Conservation (phyloP, 768 basidiomycete genomes). For the Sutorius australiensis region DNA sequence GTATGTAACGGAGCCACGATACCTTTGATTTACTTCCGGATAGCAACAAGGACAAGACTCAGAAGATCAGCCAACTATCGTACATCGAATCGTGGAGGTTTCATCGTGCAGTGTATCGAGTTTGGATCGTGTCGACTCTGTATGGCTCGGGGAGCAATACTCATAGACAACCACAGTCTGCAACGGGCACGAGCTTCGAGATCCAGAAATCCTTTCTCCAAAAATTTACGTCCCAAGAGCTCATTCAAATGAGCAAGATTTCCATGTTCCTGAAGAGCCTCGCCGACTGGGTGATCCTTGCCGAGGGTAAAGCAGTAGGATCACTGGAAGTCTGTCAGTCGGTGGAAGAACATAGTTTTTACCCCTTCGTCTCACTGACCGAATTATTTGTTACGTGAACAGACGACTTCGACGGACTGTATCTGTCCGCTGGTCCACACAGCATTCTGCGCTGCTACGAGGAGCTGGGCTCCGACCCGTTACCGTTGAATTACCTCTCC, state of each 20-base stretch:
- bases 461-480: conserved; percentile 8
- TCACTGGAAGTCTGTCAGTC: conserved; percentile 14
- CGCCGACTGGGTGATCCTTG: conserved; percentile 6
- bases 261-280: conserved; percentile 4
- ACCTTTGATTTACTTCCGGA: neutral
- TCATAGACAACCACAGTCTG: neutral
- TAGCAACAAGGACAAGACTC: conserved; percentile 13
- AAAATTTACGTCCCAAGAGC: conserved; percentile 15
- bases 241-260: conserved; percentile 13
- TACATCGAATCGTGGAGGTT: conserved; percentile 14
- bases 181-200: neutral
- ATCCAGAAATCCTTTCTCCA: conserved; percentile 12
- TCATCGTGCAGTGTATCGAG: conserved; percentile 10
- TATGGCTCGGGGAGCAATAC: neutral
- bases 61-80: conserved; percentile 10
- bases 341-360: neutral
- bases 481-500: neutral
- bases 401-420: conserved; percentile 15
- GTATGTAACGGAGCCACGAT: no score
- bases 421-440: conserved; percentile 16
- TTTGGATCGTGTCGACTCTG: conserved; percentile 11
- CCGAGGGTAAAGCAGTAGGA: conserved; percentile 1
- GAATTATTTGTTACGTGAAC: neutral
- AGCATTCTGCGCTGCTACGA: conserved; percentile 15
- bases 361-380: neutral